These are phyloP conservation scores for Candida parachauliodes DNA, from an alignment of 805 yeast species.

Conservation along the genomic window DNA sequence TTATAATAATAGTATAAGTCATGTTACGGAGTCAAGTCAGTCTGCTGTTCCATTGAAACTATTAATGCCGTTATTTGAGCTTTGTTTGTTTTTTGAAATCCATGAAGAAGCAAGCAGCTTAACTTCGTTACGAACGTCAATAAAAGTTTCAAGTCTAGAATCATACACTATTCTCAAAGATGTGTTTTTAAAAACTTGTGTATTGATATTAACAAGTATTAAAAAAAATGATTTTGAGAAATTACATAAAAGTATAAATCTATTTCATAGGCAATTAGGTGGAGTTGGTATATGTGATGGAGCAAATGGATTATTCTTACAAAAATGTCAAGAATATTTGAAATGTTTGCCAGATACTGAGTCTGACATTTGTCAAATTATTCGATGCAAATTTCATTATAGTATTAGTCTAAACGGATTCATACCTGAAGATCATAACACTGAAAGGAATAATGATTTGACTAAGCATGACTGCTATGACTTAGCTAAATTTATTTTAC, in stretches of 20 bases:
- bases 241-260: conserved; percentile 47
- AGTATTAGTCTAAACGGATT: conserved; percentile 55
- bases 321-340: conserved; percentile 53
- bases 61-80: conserved; percentile 30
- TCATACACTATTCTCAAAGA: conserved; percentile 48
- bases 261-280: conserved; percentile 75
- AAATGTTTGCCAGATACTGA: conserved; percentile 44
- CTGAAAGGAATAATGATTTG: conserved; percentile 25
- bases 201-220: conserved; percentile 5
- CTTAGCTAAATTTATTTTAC: conserved; percentile 49
- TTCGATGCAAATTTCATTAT: conserved; percentile 76
- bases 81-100: conserved; percentile 47
- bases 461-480: conserved; percentile 27
- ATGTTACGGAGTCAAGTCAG: conserved; percentile 22
- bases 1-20: conserved; percentile 48
- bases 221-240: conserved; percentile 11
- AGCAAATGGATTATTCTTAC: conserved; percentile 59
- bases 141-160: conserved; percentile 38
- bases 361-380: conserved; percentile 68
- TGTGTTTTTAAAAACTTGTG: conserved; percentile 10
- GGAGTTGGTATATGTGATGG: conserved; percentile 63
- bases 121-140: conserved; percentile 35
- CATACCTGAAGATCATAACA: conserved; percentile 63
- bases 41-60: conserved; percentile 16
- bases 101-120: conserved; percentile 49